Percentiles rank a stretch among this genome's conserved stretches.
Evolutionary conservation across 2,329 filamentous ascomycete species (phyloP).

Genomic region (Leptographium galeiforme): DNA sequence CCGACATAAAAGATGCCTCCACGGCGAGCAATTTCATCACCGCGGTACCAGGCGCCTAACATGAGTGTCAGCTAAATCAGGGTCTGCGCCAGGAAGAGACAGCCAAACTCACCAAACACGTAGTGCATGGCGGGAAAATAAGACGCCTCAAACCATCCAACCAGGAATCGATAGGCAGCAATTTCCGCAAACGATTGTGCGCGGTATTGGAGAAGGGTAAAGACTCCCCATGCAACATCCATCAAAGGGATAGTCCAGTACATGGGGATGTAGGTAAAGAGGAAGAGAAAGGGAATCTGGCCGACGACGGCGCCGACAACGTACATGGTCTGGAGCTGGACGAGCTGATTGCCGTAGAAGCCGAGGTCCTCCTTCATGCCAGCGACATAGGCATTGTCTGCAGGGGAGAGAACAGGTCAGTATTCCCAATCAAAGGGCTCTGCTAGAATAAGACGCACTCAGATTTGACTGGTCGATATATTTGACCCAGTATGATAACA

Average conservation of each 20-base stretch:
- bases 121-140: conserved; percentile 40
- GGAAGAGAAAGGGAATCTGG: conserved; percentile 18
- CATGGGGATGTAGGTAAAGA: conserved; percentile 23
- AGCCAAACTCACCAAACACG: conserved; percentile 16
- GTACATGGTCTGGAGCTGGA: conserved; percentile 36
- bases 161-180: conserved; percentile 36
- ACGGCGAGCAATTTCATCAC: conserved; percentile 45
- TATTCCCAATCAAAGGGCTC: background rate
- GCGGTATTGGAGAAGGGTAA: conserved; percentile 31
- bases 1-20: conserved; percentile 48
- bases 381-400: conserved; percentile 30
- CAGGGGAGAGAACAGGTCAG: background rate
- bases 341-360: conserved; percentile 27
- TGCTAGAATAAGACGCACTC: conserved; percentile 20
- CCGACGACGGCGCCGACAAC: conserved; percentile 21
- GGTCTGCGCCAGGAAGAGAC: too few relatives aligned
- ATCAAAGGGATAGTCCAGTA: conserved; percentile 18
- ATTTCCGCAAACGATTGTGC: conserved; percentile 24
- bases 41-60: conserved; percentile 40
- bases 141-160: conserved; percentile 38
- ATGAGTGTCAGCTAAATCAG: too few relatives aligned
- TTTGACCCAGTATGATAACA: conserved; percentile 42
- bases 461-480: conserved; percentile 28
- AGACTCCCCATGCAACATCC: conserved; percentile 11
- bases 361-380: conserved; percentile 32